Percentiles rank a stretch among this genome's conserved stretches.
Conservation (phyloP, 2,329 filamentous ascomycete genomes). For the Fonsecaea nubica region DNA sequence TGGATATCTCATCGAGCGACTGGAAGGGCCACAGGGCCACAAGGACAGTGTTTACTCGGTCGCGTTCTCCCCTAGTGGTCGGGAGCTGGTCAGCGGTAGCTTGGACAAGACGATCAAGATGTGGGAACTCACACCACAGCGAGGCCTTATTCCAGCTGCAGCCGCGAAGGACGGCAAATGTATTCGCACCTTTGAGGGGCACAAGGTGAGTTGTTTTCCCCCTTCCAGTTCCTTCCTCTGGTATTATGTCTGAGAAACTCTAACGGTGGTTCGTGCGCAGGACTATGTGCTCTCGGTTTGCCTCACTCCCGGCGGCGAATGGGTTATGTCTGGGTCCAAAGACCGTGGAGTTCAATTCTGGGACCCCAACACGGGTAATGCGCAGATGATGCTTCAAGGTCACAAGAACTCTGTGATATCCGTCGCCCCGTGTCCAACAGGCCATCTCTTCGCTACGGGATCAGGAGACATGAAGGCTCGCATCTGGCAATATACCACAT, state of each 20-base stretch:
- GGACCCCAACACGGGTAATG: conserved; percentile 91
- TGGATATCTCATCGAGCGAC: conserved; percentile 84
- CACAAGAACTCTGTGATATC: conserved; percentile 99
- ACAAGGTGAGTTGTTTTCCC: conserved; percentile 69
- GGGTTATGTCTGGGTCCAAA: conserved; percentile 97
- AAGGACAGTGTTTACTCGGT: conserved; percentile 97
- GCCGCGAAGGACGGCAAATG: conserved; percentile 87
- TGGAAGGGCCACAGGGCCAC: conserved; percentile 92
- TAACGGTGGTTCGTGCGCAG: conserved; percentile 52
- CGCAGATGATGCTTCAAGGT: conserved; percentile 97
- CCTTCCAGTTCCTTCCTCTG: neutral
- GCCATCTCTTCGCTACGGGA: conserved; percentile 89
- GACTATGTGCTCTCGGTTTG: conserved; percentile 97
- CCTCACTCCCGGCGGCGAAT: conserved; percentile 88
- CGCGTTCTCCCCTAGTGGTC: conserved; percentile 91
- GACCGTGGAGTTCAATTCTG: conserved; percentile 98
- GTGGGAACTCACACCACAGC: conserved; percentile 86
- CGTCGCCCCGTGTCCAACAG: conserved; percentile 88
- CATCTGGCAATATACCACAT: conserved; percentile 80
- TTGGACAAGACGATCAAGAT: conserved; percentile 99
- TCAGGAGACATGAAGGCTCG: conserved; percentile 97
- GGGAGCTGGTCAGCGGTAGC: conserved; percentile 91
- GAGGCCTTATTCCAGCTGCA: conserved; percentile 68
- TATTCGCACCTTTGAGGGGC: conserved; percentile 94
- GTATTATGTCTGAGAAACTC: conserved; percentile 17